These are phyloP conservation scores for Podospora anserina DNA, from an alignment of 495 filamentous ascomycete species.

Conservation along the genomic window DNA sequence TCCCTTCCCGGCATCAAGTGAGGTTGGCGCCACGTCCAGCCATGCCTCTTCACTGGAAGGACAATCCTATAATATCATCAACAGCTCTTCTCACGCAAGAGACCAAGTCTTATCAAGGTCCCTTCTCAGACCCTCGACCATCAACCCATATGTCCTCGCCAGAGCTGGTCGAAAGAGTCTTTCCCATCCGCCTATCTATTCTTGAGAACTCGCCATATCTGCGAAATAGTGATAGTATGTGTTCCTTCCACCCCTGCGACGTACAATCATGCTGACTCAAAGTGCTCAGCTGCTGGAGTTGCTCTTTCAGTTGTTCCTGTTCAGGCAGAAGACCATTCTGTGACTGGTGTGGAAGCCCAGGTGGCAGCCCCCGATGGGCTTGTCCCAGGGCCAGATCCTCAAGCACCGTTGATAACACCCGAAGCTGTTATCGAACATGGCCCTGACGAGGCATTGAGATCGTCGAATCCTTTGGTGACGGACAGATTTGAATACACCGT, in stretches of 20 bases:
- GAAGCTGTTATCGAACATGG: background rate
- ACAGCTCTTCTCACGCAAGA: background rate
- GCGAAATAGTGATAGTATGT: slow-evolving; percentile 18
- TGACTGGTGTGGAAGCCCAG: background rate
- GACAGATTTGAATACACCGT: slow-evolving; percentile 25
- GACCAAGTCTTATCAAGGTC: background rate
- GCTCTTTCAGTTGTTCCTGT: background rate
- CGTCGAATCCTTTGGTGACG: slow-evolving; percentile 8
- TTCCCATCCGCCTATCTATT: slow-evolving; percentile 29
- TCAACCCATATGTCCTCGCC: slow-evolving; percentile 16
- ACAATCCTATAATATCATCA: background rate
- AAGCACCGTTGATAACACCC: background rate
- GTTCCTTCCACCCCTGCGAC: background rate
- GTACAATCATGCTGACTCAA: background rate
- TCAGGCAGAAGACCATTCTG: background rate
- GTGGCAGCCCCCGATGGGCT: background rate
- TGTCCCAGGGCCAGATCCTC: background rate
- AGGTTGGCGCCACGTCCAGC: no score
- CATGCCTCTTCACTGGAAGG: no score
- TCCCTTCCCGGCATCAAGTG: no score
- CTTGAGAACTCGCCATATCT: slow-evolving; percentile 27
- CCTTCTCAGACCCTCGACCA: background rate
- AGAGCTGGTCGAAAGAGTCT: slow-evolving; percentile 23
- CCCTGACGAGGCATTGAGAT: background rate
- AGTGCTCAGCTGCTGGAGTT: background rate